These are phyloP conservation scores for Candida pseudoviswanathii DNA, from an alignment of 1,139 yeast genomes.

Conservation along the genomic window DNA sequence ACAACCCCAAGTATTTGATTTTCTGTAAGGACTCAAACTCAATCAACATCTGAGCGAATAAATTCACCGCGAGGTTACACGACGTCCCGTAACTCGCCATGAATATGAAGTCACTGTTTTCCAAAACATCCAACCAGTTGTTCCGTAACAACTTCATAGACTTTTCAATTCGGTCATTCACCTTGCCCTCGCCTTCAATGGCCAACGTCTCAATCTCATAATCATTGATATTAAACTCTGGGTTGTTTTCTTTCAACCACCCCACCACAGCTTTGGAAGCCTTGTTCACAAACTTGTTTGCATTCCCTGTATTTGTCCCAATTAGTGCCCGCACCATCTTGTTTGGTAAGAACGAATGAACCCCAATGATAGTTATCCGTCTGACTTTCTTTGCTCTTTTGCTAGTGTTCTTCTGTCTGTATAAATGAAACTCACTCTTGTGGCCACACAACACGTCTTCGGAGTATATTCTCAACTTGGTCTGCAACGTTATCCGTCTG, in stretches of 20 bases:
- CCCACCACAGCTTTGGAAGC: conserved; percentile 39
- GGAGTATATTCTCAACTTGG: conserved; percentile 40
- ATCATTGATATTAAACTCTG: conserved; percentile 22
- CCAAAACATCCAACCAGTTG: conserved; percentile 44
- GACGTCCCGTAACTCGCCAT: conserved; percentile 50
- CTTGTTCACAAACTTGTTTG: conserved; percentile 34
- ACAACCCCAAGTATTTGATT: conserved; percentile 31
- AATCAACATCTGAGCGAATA: conserved; percentile 36
- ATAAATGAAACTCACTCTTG: conserved; percentile 37
- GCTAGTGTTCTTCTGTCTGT: conserved; percentile 22
- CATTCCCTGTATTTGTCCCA: conserved; percentile 50
- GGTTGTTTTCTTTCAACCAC: conserved; percentile 39
- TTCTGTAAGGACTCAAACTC: conserved; percentile 16
- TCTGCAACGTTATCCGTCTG: conserved; percentile 40
- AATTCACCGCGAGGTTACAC: conserved; percentile 44
- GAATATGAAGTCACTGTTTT: conserved; percentile 43
- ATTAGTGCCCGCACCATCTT: conserved; percentile 50
- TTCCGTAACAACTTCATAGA: conserved; percentile 34
- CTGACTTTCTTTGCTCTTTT: conserved; percentile 24
- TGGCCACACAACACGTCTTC: conserved; percentile 33
- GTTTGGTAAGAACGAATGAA: conserved; percentile 57
- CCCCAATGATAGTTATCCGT: conserved; percentile 45
- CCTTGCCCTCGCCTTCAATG: conserved; percentile 55
- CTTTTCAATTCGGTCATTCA: conserved; percentile 39
- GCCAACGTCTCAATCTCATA: conserved; percentile 48